A percentile compares a stretch with the other conserved stretches of the same genome.
These are phyloP conservation scores for Stemphylium lycopersici DNA, from an alignment of 2,329 filamentous ascomycete genomes.

Conservation along the genomic window DNA sequence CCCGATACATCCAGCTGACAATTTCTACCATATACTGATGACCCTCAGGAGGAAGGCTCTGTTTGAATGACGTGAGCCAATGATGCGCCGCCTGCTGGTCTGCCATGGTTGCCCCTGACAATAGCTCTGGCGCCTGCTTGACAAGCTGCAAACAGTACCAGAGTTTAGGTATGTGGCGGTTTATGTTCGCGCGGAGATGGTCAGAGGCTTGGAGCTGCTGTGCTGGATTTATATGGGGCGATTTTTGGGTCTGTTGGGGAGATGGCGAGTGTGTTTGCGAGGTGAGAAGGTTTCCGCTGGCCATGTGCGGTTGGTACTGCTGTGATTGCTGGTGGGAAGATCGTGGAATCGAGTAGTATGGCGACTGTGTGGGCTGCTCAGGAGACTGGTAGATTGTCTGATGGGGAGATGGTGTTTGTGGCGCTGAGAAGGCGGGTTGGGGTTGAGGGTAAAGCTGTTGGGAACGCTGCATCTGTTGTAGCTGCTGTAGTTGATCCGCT, in stretches of 20 bases:
- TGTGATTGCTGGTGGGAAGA: neutral
- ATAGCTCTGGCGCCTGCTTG: neutral
- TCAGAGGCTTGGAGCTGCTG: neutral
- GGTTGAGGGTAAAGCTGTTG: no score
- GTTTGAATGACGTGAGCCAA: slow-evolving; percentile 6
- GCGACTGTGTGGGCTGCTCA: neutral
- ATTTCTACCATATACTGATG: slow-evolving; percentile 1
- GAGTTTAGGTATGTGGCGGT: neutral
- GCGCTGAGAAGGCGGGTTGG: neutral
- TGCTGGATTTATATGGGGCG: neutral
- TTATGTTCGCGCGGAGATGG: slow-evolving; percentile 2
- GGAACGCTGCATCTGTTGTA: no score
- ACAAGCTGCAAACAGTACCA: slow-evolving; percentile 1
- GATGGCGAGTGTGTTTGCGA: neutral
- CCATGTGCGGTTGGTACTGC: neutral
- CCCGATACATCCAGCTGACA: neutral
- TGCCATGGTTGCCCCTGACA: neutral
- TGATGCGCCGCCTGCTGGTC: neutral
- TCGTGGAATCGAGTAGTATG: neutral
- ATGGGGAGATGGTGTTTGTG: neutral
- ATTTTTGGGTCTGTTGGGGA: neutral
- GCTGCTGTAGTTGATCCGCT: no score
- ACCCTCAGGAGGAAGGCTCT: neutral
- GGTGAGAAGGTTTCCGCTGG: neutral
- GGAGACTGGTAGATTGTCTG: neutral